Base-by-base conservation (phyloP, 2,329 filamentous ascomycete species). In the Aspergillus ruber region DNA sequence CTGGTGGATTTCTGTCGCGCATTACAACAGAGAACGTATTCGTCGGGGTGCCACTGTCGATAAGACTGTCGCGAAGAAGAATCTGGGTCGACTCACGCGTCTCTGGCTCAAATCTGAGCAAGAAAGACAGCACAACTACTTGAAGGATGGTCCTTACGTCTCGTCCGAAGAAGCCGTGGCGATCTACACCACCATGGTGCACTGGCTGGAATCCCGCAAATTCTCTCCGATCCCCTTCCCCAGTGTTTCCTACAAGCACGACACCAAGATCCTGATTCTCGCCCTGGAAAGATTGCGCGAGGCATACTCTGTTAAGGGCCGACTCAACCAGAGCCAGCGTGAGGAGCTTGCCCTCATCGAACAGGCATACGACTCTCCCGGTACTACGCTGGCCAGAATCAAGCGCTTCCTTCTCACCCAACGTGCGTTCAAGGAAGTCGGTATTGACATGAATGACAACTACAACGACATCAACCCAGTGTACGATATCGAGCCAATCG, bases 371-470 rank as follows among this genome's bases (percentile, higher is more conserved):
- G 93, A 98, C 65, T 96, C 90, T 52, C 93, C 94, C 2, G 93
- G 93, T 50, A 98, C 93, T 1, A 97, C 93, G 0, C 70, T 98
- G 49, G 91, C 95, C 54, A 81, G 93, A 49, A 98, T 98, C 74
- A 98, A 98, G 77, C 86, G 93, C 43, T 97, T 97, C 76, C 76
- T 98, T 53, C 81, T 98, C 40, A 98, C 94, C 0, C 93, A 98
- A 66, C 83, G 93, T 67, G 93, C 94, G 1, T 98, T 98, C 80
- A 98, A 98, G 73, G 93, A 98, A 71, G 93, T 98, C 40, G 93
- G 91, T 47, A 98, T 98, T 57, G 93, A 98, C 65, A 98, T 98
- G 93, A 98, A 98, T 68, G 93, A 98, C 73, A 98, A 98, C 64
- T 98, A 98, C 74, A 97, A 84, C 76, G 91, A 89, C 15, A 98